Percentiles rank a stretch among this genome's conserved stretches.
These are phyloP conservation scores for Aspergillus tubingensis DNA, from an alignment of 2,329 filamentous ascomycete genomes.

Conservation along the genomic window DNA sequence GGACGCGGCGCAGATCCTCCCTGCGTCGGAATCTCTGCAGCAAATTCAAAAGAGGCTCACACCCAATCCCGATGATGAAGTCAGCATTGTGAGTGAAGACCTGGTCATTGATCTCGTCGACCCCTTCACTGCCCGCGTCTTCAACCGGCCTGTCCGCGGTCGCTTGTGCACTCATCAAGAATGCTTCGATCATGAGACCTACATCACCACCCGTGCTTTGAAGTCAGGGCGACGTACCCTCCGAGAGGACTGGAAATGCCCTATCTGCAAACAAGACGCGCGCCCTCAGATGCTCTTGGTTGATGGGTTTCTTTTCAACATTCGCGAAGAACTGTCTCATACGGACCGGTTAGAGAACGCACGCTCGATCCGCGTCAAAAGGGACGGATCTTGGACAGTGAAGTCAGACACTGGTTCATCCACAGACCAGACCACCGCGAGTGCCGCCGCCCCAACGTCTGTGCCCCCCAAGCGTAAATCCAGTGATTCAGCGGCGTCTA, in stretches of 20 bases:
- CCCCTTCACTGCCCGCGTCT: constrained; percentile 66
- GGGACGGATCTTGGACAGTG: constrained; percentile 66
- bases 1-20: constrained; percentile 42
- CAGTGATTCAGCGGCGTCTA: constrained; percentile 7
- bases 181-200: constrained; percentile 87
- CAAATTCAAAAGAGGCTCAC: constrained; percentile 58
- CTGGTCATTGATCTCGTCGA: constrained; percentile 66
- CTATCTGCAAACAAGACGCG: constrained; percentile 76
- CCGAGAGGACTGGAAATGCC: constrained; percentile 74
- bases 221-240: constrained; percentile 46
- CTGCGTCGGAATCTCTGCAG: constrained; percentile 54
- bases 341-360: constrained; percentile 52
- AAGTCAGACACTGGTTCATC: constrained; percentile 40
- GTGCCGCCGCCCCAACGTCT: neutral
- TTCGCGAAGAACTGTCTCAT: constrained; percentile 58
- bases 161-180: constrained; percentile 72
- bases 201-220: constrained; percentile 65
- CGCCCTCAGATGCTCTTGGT: constrained; percentile 70
- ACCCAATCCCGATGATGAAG: constrained; percentile 56
- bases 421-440: constrained; percentile 1
- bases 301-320: constrained; percentile 70
- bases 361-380: constrained; percentile 63
- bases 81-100: constrained; percentile 60
- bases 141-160: constrained; percentile 71
- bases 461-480: constrained; percentile 20